Evolutionary conservation across 106 monocot genomes (phyloP).

Genomic region (Acorus gramineus): DNA sequence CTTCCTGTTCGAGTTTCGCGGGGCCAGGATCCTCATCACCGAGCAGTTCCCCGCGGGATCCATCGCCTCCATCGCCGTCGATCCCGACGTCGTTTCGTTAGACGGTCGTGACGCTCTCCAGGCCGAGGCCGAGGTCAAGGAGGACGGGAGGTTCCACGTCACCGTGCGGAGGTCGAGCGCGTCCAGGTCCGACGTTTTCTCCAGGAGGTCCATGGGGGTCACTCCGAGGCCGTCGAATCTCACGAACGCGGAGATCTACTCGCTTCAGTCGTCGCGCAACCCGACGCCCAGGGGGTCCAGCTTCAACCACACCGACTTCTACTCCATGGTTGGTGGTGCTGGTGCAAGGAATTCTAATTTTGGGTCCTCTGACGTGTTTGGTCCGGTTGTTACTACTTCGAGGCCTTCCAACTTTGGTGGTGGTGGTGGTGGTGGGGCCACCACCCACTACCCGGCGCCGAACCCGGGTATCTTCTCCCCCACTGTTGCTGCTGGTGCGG

Average conservation of each 20-base stretch:
- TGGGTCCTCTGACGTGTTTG: conserved; percentile 4
- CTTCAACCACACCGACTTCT: conserved; percentile 29
- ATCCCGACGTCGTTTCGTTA: conserved; percentile 27
- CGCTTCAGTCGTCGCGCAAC: conserved; percentile 23
- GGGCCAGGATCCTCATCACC: conserved; percentile 21
- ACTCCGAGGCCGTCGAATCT: conserved; percentile 28
- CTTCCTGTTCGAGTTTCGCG: conserved; percentile 37
- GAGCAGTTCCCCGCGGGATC: conserved; percentile 25
- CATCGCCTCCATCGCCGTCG: conserved; percentile 24
- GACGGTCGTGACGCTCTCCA: conserved; percentile 15
- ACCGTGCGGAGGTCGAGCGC: conserved; percentile 23
- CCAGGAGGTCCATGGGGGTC: not conserved
- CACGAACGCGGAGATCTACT: conserved; percentile 29
- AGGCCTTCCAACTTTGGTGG: conserved; percentile 13
- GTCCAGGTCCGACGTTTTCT: conserved; percentile 11
- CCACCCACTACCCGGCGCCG: conserved; percentile 5
- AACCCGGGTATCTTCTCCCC: conserved; percentile 8
- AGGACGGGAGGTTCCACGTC: conserved; percentile 24
- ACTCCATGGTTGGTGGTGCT: conserved; percentile 6
- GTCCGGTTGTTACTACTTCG: conserved; percentile 7
- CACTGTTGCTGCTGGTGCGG: not conserved
- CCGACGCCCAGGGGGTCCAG: conserved; percentile 25
- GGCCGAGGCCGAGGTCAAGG: conserved; percentile 24
- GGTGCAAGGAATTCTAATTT: conserved; percentile 5
- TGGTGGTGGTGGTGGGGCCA: conserved; percentile 1